phyloP scores from a whole-genome alignment of 305 asterid species.

The Rubia tinctorum region DNA sequence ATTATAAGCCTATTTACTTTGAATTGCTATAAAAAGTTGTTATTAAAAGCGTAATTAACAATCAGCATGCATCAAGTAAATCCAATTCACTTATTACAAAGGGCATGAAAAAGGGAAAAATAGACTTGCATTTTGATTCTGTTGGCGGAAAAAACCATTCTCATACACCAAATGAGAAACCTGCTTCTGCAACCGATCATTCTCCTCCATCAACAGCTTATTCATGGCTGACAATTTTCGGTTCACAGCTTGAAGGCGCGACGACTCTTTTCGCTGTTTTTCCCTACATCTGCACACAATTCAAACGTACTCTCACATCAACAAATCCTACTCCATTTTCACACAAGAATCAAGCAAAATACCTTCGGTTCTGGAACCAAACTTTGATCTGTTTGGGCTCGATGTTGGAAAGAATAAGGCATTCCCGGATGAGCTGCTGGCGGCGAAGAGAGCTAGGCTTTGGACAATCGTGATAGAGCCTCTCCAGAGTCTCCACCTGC shows the following conservation, averaged over 20 bases:
- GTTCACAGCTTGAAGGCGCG: conserved; percentile 88
- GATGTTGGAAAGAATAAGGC: conserved; percentile 82
- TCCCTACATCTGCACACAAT: conserved; percentile 71
- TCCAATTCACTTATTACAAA: neutral
- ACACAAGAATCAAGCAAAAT: neutral
- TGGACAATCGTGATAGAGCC: conserved; percentile 92
- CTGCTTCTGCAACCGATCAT: conserved; percentile 95
- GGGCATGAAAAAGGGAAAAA: neutral
- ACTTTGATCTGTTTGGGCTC: conserved; percentile 99
- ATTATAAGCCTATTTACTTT: neutral
- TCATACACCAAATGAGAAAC: conserved; percentile 92
- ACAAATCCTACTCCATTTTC: neutral
- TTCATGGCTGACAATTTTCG: conserved; percentile 92
- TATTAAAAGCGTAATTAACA: neutral
- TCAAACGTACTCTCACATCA: neutral
- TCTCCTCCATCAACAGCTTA: conserved; percentile 97
- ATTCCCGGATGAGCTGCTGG: conserved; percentile 91
- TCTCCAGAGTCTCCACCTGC: conserved; percentile 94
- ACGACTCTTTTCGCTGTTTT: conserved; percentile 91
- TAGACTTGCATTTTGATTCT: conserved; percentile 56
- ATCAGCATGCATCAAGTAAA: neutral
- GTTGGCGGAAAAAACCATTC: conserved; percentile 85
- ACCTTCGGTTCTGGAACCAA: conserved; percentile 99
- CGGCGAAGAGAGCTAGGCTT: conserved; percentile 91
- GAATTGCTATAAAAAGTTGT: neutral